Conservation (phyloP, 768 basidiomycete species). For the Leccinum barrowsii region DNA sequence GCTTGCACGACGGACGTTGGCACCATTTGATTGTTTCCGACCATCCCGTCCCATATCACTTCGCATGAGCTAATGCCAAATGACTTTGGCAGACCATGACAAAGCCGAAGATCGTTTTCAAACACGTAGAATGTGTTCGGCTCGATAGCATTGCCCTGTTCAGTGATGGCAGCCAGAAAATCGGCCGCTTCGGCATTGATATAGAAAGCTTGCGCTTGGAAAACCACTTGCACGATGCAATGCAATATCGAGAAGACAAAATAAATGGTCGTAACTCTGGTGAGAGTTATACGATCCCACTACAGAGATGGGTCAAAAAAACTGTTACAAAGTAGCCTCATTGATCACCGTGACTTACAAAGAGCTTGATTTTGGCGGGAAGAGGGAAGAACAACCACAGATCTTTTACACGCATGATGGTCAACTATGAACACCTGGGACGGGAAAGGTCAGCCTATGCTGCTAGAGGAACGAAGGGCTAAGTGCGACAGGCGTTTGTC, state of each 20-base stretch:
- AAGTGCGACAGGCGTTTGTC: background rate
- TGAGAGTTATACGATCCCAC: conserved; percentile 72
- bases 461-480: background rate
- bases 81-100: conserved; percentile 46
- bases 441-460: background rate
- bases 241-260: conserved; percentile 64
- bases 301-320: conserved; percentile 23
- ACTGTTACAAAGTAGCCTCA: background rate
- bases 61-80: conserved; percentile 39
- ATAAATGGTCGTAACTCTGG: conserved; percentile 61
- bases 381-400: conserved; percentile 37
- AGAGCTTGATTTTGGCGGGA: conserved; percentile 40
- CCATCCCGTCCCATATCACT: conserved; percentile 52
- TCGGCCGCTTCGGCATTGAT: conserved; percentile 58
- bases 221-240: conserved; percentile 61
- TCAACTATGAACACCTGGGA: background rate
- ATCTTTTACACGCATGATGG: conserved; percentile 43
- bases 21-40: conserved; percentile 4
- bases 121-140: conserved; percentile 45
- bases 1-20: background rate
- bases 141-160: conserved; percentile 45
- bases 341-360: conserved; percentile 37
- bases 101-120: conserved; percentile 50
- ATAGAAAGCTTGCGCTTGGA: conserved; percentile 65
- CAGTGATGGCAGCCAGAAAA: conserved; percentile 49